Evolutionary conservation across 2,329 filamentous ascomycete genomes (phyloP).

Genomic region (Cladosporium sp.): DNA sequence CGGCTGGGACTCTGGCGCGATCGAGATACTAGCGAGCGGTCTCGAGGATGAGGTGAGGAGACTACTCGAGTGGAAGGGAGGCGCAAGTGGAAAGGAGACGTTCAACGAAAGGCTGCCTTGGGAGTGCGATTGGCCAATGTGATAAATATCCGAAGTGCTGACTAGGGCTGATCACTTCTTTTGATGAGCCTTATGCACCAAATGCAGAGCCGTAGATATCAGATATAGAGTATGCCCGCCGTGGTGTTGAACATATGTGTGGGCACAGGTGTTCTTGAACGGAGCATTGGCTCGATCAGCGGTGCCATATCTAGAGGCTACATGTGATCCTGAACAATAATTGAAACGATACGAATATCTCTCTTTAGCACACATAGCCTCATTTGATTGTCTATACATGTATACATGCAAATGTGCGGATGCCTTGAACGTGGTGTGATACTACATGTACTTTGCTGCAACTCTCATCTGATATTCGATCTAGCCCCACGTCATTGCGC

Average conservation of each 20-base stretch:
- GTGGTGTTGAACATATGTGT: not conserved
- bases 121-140: conserved; percentile 16
- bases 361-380: not conserved
- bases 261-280: not conserved
- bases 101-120: conserved; percentile 34
- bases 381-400: not conserved
- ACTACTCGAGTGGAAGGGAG: conserved; percentile 35
- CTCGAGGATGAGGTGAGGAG: conserved; percentile 30
- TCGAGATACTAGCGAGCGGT: conserved; percentile 21
- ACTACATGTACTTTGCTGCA: not conserved
- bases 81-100: conserved; percentile 31
- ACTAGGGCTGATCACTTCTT: not conserved
- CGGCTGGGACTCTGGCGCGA: conserved; percentile 40
- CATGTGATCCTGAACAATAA: not conserved
- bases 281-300: not conserved
- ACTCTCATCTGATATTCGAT: not conserved
- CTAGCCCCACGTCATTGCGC: conserved; percentile 13
- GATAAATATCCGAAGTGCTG: not conserved
- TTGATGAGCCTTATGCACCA: not conserved
- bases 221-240: not conserved
- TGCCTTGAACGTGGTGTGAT: conserved; percentile 7
- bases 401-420: not conserved
- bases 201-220: not conserved
- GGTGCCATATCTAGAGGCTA: not conserved
- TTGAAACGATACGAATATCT: not conserved